Evolutionary conservation across 257 asterid genomes (phyloP), one percentile per base, ranked within the genome.

Genomic region (Galeopsis tetrahit): DNA sequence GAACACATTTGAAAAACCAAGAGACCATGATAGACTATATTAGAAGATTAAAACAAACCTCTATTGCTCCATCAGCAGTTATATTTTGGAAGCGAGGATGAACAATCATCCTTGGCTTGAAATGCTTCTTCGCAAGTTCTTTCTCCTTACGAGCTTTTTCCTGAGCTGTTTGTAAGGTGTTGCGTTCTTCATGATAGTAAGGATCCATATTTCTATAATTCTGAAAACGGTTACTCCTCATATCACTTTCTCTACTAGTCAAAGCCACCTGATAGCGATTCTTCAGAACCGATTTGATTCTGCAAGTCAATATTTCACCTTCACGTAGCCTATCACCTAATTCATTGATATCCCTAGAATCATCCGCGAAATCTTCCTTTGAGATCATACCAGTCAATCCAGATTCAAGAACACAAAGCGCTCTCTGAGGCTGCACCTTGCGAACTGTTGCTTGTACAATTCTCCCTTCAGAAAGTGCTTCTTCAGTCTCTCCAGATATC

Each of bases 401-500:
- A 79, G 93, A 89, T 69, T 94, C 99, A 73, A 94, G 95, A 71
- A 73, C 81, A 42, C 93, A 89, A 61, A 82, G 75, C 34, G 95
- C 98, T 73, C 80, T 86, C 78, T 89, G 95, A 44, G 97, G 83
- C 71, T 84, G 97, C 72, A 91, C 98, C 72, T 86, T 86, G 69
- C 95, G 93, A 76, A 88, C 86, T n/a, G 97, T 94, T 59, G 89
- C 99, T 77, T 89, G 99, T 69, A 94, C 90, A 42, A 86, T 83
- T 80, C 93, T 91, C 80, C 99, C 99, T 79, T 91, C 99, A 14
- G 94, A 78, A 3, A 94, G 86, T 0, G 95, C 84, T 69, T 91
- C 97, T 79, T 91, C 98, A 10, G 81, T 81, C 87, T 91, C 97
- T 6, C 99, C 99, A 64, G 95, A 81, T 51, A 94, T 94, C 99